Conservation (phyloP, 1,284 basidiomycete genomes). For the Boletus semigastroideus region DNA sequence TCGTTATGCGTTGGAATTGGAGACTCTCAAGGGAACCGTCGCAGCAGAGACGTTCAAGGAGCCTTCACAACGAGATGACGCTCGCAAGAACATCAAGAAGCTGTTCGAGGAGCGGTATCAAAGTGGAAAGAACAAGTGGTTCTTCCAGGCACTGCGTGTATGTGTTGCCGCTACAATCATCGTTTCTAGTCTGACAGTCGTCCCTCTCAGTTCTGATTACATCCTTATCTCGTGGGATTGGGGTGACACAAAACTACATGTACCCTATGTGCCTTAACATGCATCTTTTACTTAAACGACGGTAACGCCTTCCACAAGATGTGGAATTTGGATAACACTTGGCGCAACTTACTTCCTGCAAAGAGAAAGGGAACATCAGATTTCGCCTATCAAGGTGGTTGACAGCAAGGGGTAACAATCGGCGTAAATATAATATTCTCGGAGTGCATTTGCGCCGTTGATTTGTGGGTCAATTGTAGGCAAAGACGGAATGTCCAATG, state of each 20-base stretch:
- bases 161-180: slow-evolving; percentile 28
- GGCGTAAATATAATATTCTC: slow-evolving; percentile 20
- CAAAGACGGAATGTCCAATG: neutral
- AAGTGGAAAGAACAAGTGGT: slow-evolving; percentile 94
- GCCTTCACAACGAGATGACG: slow-evolving; percentile 86
- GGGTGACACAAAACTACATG: slow-evolving; percentile 32
- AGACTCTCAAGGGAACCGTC: slow-evolving; percentile 86
- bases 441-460: slow-evolving; percentile 45
- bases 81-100: slow-evolving; percentile 97
- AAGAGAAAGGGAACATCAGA: slow-evolving; percentile 15
- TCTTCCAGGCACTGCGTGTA: slow-evolving; percentile 81
- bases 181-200: slow-evolving; percentile 5
- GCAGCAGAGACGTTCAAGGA: slow-evolving; percentile 92
- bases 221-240: slow-evolving; percentile 9
- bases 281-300: slow-evolving; percentile 9
- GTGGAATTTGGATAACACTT: neutral
- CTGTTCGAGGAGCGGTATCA: slow-evolving; percentile 91
- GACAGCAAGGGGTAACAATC: slow-evolving; percentile 1
- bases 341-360: neutral
- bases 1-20: slow-evolving; percentile 93
- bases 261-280: slow-evolving; percentile 30
- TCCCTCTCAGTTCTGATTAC: slow-evolving; percentile 28
- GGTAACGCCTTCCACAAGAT: neutral
- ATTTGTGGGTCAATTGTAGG: slow-evolving; percentile 1
- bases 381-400: slow-evolving; percentile 25